A percentile compares a stretch with the other conserved stretches of the same genome.
These are phyloP conservation scores for Amylocarpus encephaloides DNA, from an alignment of 2,329 filamentous ascomycete genomes.

Conservation along the genomic window DNA sequence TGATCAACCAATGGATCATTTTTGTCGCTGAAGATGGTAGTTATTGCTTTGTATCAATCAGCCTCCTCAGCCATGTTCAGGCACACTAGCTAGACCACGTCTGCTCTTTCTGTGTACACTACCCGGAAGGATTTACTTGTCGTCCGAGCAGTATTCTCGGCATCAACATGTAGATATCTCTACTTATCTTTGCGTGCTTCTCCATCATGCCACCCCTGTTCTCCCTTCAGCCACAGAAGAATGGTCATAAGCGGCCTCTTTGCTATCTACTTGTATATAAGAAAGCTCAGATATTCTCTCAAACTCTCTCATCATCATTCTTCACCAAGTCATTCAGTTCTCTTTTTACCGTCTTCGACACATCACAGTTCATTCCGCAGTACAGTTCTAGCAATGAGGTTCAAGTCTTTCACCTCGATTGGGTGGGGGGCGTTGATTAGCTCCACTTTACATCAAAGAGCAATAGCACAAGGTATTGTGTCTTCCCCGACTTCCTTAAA, in stretches of 20 bases:
- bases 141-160: neutral
- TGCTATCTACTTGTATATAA: neutral
- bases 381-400: neutral
- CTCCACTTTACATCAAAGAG: neutral
- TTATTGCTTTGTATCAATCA: neutral
- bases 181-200: too few relatives aligned
- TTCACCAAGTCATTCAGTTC: neutral
- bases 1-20: too few relatives aligned
- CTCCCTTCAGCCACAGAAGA: too few relatives aligned
- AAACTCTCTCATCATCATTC: slow-evolving; percentile 1
- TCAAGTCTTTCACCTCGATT: neutral
- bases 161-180: neutral
- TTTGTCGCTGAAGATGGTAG: neutral
- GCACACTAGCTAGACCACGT: neutral
- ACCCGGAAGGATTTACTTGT: neutral
- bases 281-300: neutral
- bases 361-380: too few relatives aligned
- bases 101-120: neutral
- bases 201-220: too few relatives aligned
- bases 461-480: too few relatives aligned
- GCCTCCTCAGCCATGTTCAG: neutral
- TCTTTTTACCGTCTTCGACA: neutral
- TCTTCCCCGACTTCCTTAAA: too few relatives aligned
- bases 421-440: neutral
- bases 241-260: neutral